A percentile compares a stretch with the other conserved stretches of the same genome.
Conservation (phyloP, 768 basidiomycete species). For the Tulasnella sp. region DNA sequence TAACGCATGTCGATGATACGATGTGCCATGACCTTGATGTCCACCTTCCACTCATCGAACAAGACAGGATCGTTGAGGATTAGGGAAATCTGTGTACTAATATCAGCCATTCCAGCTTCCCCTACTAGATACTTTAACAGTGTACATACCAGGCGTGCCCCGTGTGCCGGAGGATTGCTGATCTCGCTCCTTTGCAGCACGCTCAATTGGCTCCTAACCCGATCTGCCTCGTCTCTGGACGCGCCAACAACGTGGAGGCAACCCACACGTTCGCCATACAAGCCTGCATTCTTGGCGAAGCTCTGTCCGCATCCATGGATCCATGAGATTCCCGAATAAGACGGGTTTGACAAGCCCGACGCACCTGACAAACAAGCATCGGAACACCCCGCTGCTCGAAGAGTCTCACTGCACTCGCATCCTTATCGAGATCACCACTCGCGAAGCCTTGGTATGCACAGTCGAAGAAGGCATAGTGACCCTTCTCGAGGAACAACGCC, state of each 20-base stretch:
- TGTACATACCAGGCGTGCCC: conserved; percentile 67
- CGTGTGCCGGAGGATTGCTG: conserved; percentile 86
- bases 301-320: conserved; percentile 41
- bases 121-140: background rate
- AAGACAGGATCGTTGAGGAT: conserved; percentile 67
- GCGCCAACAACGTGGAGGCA: conserved; percentile 77
- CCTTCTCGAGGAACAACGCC: conserved; percentile 54
- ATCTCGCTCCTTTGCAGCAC: conserved; percentile 91
- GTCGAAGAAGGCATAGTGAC: conserved; percentile 88
- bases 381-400: conserved; percentile 69
- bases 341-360: conserved; percentile 20
- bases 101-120: background rate
- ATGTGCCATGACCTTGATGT: conserved; percentile 86
- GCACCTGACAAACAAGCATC: conserved; percentile 79
- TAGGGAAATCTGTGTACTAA: conserved; percentile 48
- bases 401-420: conserved; percentile 83
- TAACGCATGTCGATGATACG: conserved; percentile 89
- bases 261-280: conserved; percentile 91
- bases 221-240: conserved; percentile 51
- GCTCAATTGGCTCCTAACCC: conserved; percentile 79
- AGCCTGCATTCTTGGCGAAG: conserved; percentile 93
- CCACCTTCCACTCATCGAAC: conserved; percentile 81
- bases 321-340: background rate
- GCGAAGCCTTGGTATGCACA: conserved; percentile 97
- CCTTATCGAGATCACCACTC: conserved; percentile 80